Evolutionary conservation across 768 basidiomycete species (phyloP), one percentile per base, ranked within the genome.

Genomic region (Xerocomus potaroensis): DNA sequence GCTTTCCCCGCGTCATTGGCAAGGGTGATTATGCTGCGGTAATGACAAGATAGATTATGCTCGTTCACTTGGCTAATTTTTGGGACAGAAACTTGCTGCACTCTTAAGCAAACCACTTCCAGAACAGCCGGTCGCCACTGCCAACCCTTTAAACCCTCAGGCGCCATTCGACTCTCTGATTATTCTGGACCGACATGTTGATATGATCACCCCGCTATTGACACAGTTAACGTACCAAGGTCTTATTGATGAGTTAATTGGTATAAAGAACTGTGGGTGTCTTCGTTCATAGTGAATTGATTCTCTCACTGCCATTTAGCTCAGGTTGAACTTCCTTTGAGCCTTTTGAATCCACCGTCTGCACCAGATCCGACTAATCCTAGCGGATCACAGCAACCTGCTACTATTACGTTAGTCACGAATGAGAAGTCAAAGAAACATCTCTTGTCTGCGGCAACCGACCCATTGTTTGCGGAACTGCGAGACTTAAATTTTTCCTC

Each of bases 141-240:
- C 76, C 19, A 66, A 68, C 9, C 64, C 76, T 3, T 60, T 75
- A 6, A 66, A 75, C 8, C 62, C 73, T 9, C 78, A 80, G 3
- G 79, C 79, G 14, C 79, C 74, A 41, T 76, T 98, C 44, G 96
- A 99, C 62, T 84, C 82, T 12, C 69, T 98, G 49, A 84, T 99
- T 54, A 74, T 98, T 30, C 57, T 99, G 47, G 96, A 99, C 64
- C 82, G 96, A 39, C 81, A 83, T 27, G 82, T 88, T 9, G 96
- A 99, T 60, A 88, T 97, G 87, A 83, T 98, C 49, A 96, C 96
- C 0, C 92, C 96, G 1, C 72, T 98, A 41, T 78, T 95, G 37
- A 98, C 96, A 3, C 94, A 98, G 59, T 72, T 98, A 47, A 99
- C 96, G 0, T 98, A 98, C 56, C 87, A 98, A 63, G 96, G 96